Evolutionary conservation across 495 filamentous ascomycete species (phyloP).

Genomic region (Podospora bellae-mahoneyi): DNA sequence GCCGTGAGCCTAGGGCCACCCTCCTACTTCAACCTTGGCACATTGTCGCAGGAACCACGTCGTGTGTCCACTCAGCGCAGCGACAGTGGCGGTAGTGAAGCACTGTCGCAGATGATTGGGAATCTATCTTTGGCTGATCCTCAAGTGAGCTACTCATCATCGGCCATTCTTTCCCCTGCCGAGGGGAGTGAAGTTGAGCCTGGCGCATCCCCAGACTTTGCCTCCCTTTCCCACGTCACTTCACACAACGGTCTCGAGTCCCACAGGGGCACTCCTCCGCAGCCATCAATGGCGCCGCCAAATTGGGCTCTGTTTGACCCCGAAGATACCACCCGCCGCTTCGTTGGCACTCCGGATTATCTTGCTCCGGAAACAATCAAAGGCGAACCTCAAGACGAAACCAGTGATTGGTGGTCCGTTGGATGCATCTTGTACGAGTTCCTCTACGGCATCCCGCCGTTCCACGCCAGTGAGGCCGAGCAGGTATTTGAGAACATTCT

Average conservation of each 20-base stretch:
- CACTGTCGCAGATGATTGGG: conserved; percentile 76
- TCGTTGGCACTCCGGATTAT: conserved; percentile 97
- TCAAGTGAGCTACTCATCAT: conserved; percentile 29
- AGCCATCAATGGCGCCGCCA: conserved; percentile 81
- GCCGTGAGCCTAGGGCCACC: conserved; percentile 67
- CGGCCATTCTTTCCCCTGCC: conserved; percentile 56
- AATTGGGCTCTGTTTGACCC: conserved; percentile 96
- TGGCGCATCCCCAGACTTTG: conserved; percentile 67
- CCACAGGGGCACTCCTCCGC: conserved; percentile 57
- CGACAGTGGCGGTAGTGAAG: conserved; percentile 87
- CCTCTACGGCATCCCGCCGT: conserved; percentile 86
- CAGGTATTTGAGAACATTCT: conserved; percentile 97
- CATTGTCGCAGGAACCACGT: conserved; percentile 68
- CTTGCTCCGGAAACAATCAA: conserved; percentile 95
- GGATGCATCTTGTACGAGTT: conserved; percentile 98
- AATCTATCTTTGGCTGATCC: conserved; percentile 75
- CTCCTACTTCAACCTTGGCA: conserved; percentile 84
- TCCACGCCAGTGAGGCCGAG: conserved; percentile 86
- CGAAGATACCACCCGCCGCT: conserved; percentile 85
- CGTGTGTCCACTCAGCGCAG: conserved; percentile 84
- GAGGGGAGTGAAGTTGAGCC: conserved; percentile 50
- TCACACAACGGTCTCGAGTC: conserved; percentile 48
- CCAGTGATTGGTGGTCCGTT: conserved; percentile 99
- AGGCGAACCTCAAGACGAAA: conserved; percentile 91
- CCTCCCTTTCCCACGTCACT: conserved; percentile 60